Percentiles rank a stretch among this genome's conserved stretches.
Conservation (phyloP, 176 grass and related monocot genomes). For the Oryza australiensis region DNA sequence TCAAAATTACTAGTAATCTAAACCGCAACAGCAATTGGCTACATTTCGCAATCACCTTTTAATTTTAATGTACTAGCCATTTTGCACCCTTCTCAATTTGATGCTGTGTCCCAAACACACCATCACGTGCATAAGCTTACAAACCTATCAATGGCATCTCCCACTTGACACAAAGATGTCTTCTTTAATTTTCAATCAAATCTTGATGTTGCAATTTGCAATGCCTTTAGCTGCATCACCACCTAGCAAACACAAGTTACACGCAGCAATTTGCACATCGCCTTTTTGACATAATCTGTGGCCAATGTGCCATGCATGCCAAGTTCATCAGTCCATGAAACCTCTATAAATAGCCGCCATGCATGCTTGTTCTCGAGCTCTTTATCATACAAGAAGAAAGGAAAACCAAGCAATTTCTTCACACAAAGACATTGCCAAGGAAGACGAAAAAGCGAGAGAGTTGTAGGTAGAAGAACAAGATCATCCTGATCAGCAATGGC, state of each 20-base stretch:
- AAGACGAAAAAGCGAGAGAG: neutral
- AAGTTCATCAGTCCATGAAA: neutral
- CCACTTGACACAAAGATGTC: conserved; percentile 39
- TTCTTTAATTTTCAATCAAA: conserved; percentile 14
- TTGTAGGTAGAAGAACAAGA: too few relatives aligned
- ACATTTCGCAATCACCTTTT: conserved; percentile 33
- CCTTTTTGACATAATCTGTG: conserved; percentile 43
- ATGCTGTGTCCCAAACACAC: conserved; percentile 2
- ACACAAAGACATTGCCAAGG: neutral
- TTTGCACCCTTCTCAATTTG: conserved; percentile 6
- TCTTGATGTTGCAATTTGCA: conserved; percentile 30
- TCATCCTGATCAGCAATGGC: neutral
- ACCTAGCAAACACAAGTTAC: conserved; percentile 35
- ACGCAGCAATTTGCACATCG: conserved; percentile 35
- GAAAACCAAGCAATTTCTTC: neutral
- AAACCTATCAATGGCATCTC: neutral
- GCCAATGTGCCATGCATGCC: conserved; percentile 1
- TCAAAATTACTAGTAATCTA: neutral
- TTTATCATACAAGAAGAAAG: neutral
- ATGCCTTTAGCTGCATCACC: neutral
- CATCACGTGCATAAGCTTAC: conserved; percentile 39
- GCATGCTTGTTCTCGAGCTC: neutral
- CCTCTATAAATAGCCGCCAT: conserved; percentile 47
- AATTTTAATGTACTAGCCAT: neutral
- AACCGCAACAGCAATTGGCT: conserved; percentile 15